Evolutionary conservation across 129 eudicot genomes (phyloP).

Genomic region (Smallanthus sonchifolius): DNA sequence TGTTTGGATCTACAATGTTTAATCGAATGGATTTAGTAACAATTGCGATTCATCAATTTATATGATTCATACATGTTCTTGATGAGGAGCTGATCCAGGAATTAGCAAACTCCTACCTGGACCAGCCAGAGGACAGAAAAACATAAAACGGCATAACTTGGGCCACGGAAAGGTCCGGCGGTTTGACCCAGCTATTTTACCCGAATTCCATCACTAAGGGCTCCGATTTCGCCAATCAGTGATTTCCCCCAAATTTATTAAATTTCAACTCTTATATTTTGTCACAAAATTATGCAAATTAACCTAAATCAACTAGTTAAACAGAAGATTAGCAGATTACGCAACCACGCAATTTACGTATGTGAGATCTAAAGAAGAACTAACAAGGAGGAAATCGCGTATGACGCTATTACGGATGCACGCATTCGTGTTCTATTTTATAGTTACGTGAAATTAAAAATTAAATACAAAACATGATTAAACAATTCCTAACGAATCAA

Average conservation of each 20-base stretch:
- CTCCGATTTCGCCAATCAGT: too few relatives aligned
- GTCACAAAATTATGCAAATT: neutral
- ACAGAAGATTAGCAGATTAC: too few relatives aligned
- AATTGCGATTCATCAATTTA: neutral
- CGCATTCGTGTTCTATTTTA: neutral
- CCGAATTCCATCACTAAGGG: too few relatives aligned
- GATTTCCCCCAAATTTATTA: too few relatives aligned
- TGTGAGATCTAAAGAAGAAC: neutral
- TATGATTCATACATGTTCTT: slow-evolving; percentile 6
- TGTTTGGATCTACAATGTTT: neutral
- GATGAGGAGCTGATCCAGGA: too few relatives aligned
- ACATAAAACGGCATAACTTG: too few relatives aligned
- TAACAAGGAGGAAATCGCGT: too few relatives aligned
- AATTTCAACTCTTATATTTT: neutral
- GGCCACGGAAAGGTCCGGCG: too few relatives aligned
- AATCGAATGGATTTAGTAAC: neutral
- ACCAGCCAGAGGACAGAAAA: too few relatives aligned
- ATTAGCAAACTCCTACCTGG: too few relatives aligned
- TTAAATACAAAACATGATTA: neutral
- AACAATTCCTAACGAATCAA: neutral
- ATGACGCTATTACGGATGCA: neutral
- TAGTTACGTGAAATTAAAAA: slow-evolving; percentile 2
- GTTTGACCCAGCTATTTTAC: too few relatives aligned
- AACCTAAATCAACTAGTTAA: slow-evolving; percentile 1
- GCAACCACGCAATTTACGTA: neutral